These are phyloP conservation scores for Colletotrichum sp. DNA, from an alignment of 2,329 filamentous ascomycete species.

Conservation along the genomic window DNA sequence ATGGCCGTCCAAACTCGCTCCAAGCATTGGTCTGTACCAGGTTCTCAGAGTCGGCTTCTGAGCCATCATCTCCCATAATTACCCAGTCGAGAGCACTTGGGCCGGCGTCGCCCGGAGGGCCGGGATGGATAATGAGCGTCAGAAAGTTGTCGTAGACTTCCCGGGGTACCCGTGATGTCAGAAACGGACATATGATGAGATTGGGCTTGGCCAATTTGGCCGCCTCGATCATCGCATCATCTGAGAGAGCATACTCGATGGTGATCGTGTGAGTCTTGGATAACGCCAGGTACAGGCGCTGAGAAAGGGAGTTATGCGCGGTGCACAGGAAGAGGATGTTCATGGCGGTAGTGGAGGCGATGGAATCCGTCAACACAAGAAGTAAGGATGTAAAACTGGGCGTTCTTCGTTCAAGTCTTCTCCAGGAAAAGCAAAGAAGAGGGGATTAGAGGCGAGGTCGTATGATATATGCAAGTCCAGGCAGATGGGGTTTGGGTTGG, in stretches of 20 bases:
- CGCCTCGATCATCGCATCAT: conserved; percentile 41
- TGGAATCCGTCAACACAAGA: neutral
- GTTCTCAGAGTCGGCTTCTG: conserved; percentile 31
- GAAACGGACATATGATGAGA: conserved; percentile 46
- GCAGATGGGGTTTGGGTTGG: neutral
- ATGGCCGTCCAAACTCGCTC: conserved; percentile 34
- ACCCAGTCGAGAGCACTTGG: conserved; percentile 47
- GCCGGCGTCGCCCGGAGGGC: conserved; percentile 45
- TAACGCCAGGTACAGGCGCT: conserved; percentile 40
- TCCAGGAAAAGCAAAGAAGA: neutral
- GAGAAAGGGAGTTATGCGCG: conserved; percentile 48
- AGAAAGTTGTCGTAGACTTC: conserved; percentile 40
- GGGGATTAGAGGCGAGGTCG: neutral
- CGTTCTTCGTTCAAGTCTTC: neutral
- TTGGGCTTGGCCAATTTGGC: conserved; percentile 39
- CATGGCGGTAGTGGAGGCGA: conserved; percentile 30
- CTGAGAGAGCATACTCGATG: conserved; percentile 42
- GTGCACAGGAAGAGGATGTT: conserved; percentile 49
- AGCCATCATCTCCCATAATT: conserved; percentile 46
- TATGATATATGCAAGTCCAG: conserved; percentile 10
- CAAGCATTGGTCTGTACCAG: conserved; percentile 31
- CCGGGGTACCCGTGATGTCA: conserved; percentile 40
- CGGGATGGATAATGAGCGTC: conserved; percentile 46
- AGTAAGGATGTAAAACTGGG: neutral
- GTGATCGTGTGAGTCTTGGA: conserved; percentile 40